Evolutionary conservation across 768 basidiomycete genomes (phyloP).

Genomic region (Psilocybe cubensis): DNA sequence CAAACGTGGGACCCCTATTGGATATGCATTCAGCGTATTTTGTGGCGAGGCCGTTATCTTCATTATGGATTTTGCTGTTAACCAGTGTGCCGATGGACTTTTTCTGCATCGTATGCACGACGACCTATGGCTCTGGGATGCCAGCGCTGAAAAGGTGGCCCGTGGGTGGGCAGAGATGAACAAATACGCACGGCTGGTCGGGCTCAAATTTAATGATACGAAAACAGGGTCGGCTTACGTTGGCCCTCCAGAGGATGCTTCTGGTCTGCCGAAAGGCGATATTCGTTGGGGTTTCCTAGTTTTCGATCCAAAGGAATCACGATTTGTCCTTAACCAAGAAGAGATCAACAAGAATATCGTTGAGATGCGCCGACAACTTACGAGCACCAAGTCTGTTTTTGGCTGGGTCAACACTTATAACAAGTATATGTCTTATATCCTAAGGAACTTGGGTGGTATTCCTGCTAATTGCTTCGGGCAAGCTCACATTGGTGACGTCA

Average conservation of each 20-base stretch:
- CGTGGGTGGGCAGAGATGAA: constrained; percentile 47
- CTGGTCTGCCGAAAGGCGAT: constrained; percentile 33
- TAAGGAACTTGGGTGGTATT: constrained; percentile 37
- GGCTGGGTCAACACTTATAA: constrained; percentile 43
- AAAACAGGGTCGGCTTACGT: constrained; percentile 48
- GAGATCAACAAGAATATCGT: constrained; percentile 39
- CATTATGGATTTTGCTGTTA: constrained; percentile 51
- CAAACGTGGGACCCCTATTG: constrained; percentile 45
- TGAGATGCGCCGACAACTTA: constrained; percentile 42
- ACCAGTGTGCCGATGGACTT: constrained; percentile 43
- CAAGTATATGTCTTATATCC: constrained; percentile 42
- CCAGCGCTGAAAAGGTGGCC: constrained; percentile 33
- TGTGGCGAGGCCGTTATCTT: constrained; percentile 47
- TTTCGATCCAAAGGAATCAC: constrained; percentile 29
- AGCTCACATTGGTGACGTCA: constrained; percentile 32
- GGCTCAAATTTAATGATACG: constrained; percentile 42
- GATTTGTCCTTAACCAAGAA: constrained; percentile 40
- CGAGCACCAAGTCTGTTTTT: constrained; percentile 36
- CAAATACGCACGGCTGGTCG: constrained; percentile 41
- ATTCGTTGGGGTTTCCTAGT: constrained; percentile 45
- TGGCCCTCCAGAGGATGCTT: constrained; percentile 17
- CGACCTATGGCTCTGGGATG: constrained; percentile 48
- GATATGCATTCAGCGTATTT: constrained; percentile 41
- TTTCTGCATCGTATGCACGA: constrained; percentile 50
- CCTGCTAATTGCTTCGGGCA: constrained; percentile 36